Percentiles rank a stretch among this genome's conserved stretches.
Evolutionary conservation across 495 filamentous ascomycete genomes (phyloP).

Genomic region (Xylaria venustula): DNA sequence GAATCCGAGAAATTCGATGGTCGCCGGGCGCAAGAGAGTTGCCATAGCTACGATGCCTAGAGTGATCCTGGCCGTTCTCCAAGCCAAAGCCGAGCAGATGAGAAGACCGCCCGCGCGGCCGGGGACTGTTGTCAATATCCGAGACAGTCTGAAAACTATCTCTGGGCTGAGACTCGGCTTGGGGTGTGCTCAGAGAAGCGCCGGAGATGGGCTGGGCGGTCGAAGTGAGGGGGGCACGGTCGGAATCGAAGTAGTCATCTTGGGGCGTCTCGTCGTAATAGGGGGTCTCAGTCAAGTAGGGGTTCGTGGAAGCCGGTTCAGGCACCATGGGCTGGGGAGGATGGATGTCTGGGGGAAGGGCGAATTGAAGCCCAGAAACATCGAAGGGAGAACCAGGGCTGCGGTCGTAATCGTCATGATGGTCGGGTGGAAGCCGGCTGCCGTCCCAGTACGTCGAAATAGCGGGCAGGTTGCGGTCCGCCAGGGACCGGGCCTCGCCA

Average conservation of each 20-base stretch:
- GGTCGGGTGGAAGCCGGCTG: conserved; percentile 28
- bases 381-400: conserved; percentile 44
- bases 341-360: conserved; percentile 46
- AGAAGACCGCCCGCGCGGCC: conserved; percentile 37
- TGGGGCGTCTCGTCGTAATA: conserved; percentile 54
- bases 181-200: conserved; percentile 41
- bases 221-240: conserved; percentile 64
- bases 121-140: conserved; percentile 43
- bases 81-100: conserved; percentile 48
- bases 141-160: conserved; percentile 61
- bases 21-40: conserved; percentile 45
- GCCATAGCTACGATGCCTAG: conserved; percentile 47
- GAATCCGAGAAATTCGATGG: conserved; percentile 53
- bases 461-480: conserved; percentile 37
- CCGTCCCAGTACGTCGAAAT: conserved; percentile 50
- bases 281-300: conserved; percentile 38
- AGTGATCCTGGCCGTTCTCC: conserved; percentile 49
- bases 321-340: conserved; percentile 13
- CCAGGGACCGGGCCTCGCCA: conserved; percentile 24
- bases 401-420: conserved; percentile 27
- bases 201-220: conserved; percentile 67
- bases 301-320: conserved; percentile 27
- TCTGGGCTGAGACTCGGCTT: conserved; percentile 58
- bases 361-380: conserved; percentile 45
- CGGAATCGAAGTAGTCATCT: conserved; percentile 65